Evolutionary conservation across 2,329 filamentous ascomycete species (phyloP), one percentile per base, ranked within the genome.

Genomic region (Calonectria pseudoreteaudii): DNA sequence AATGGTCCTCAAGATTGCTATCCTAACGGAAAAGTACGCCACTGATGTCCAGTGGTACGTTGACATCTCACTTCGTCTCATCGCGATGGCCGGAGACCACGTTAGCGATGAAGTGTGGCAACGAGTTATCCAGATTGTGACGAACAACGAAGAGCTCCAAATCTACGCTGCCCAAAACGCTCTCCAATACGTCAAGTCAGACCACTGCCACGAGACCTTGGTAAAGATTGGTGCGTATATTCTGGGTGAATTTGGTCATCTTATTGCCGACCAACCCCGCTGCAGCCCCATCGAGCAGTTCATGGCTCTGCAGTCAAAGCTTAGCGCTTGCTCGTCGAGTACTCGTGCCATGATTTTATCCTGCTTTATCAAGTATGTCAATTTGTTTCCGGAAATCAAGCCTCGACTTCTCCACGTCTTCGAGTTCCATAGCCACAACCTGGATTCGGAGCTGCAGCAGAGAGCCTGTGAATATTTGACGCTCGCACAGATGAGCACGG

Each of bases 41-140:
- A 98, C 96, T 0, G 97, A 99, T 81, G 95, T 98, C 26, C 96
- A 98, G 86, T 99, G 97, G 97, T 99, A 99, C 84, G 97, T 99
- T 75, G 96, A 99, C 83, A 98, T 98, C 79, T 98, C 97, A 14
- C 89, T 99, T 78, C 93, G 96, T 70, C 90, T 99, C 67, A 96
- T 99, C 73, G 95, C 96, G 72, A 96, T 98, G 92, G 97, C 97
- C 4, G 97, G 97, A 78, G 97, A 99, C 81, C 97, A 99, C 84
- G 96, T 99, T 79, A 98, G 96, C 84, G 97, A 99, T 76, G 97
- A 99, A 86, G 97, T 99, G 23, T 99, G 97, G 97, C 97, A 99
- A 84, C 93, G 97, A 80, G 96, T 99, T 70, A 98, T 98, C 76
- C 97, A 99, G 84, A 98, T 99, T 79, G 96, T 98, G 73, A 98